Evolutionary conservation across 1,139 yeast species (phyloP), one percentile per base, ranked within the genome.

Genomic region (Spencermartinsiella ligniputridi): DNA sequence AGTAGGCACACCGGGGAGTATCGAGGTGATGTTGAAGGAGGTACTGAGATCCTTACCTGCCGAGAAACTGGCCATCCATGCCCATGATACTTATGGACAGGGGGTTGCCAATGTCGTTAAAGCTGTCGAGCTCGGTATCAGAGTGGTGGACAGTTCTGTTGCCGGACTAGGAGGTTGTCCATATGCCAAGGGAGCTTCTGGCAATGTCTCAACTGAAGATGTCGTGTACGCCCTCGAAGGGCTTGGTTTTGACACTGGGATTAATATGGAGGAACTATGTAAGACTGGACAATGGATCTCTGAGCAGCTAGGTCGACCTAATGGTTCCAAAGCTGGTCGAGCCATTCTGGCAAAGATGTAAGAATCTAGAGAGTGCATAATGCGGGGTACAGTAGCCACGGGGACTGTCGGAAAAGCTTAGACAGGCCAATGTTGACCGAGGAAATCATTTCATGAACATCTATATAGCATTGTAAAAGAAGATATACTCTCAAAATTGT

Each of bases 91-190:
- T 1, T 63, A 63, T 36, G 69, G 69, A 16, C 67, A 63, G 46
- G 69, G 67, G 8, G 66, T 64, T 2, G 64, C 67, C 32, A 64
- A 64, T 44, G 66, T 61, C 11, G 40, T 63, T 33, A 49, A 53
- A 41, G 66, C 69, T 0, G 60, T 64, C 13, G 61, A 59, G 13
- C 53, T 61, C 61, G 69, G 69, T 2, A 45, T 64, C 22, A 48
- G 66, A 18, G 57, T 56, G 3, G 63, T 64, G 8, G 69, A 64
- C 46, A 47, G 62, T 27, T 58, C 63, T 19, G 66, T 63, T 0
- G 67, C 58, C 12, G 68, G 68, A 1, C 61, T 64, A 1, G 69
- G 69, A 17, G 69, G 69, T n/a, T 64, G 69, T 43, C 69, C 69
- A 3, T 64, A 61, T 42, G 67, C 69, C 21, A 63, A 61, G 44